Base-by-base conservation (phyloP, 1,284 basidiomycete genomes). In the Erythrobasidium hasegawianum region DNA sequence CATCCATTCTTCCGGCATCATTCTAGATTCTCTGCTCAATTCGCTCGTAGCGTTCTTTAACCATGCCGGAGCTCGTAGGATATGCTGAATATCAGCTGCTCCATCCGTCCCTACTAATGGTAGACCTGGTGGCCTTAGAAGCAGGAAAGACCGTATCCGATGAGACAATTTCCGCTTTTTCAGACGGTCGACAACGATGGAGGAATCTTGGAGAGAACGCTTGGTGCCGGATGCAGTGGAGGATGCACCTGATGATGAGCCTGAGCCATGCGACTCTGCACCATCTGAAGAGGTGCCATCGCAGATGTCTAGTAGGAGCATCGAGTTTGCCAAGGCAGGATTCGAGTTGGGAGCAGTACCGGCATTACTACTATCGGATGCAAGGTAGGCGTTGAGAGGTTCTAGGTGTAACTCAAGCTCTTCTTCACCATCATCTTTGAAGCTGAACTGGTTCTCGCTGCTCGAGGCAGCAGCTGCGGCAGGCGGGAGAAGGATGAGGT, bases 161-260 rank as follows among this genome's bases (percentile, higher is more conserved):
- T 65, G 62, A 18, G 62, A 57, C 14, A 65, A 11, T 38, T 65
- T 65, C 33, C 55, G 43, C 47, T 65, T 65, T 40, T 65, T 65
- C 1, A 65, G 45, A 1, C 62, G 55, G 11, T 47, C 43, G 5
- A n/a, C 33, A 8, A 47, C 22, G 43, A 47, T 14, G 7, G 43
- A 7, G 43, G 43, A 47, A 33, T 33, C 33, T 33, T 33, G 33
- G 4, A 33, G 33, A 24, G 43, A 47, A 14, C 43, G 43, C 43
- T 47, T 47, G 43, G 22, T 47, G 43, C 33, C n/a, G 43, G 43
- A 47, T n/a, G 43, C 16, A 24, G 43, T 18, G n/a, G 43, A 47
- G 43, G 43, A 47, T 18, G 16, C 16, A 24, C 43, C 16, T 5
- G 43, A n/a, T 5, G 43, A 47, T 24, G 43, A 47, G 43, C 43